Conservation (phyloP, 176 grass and related monocot species). For the Oryza rufipogon region DNA sequence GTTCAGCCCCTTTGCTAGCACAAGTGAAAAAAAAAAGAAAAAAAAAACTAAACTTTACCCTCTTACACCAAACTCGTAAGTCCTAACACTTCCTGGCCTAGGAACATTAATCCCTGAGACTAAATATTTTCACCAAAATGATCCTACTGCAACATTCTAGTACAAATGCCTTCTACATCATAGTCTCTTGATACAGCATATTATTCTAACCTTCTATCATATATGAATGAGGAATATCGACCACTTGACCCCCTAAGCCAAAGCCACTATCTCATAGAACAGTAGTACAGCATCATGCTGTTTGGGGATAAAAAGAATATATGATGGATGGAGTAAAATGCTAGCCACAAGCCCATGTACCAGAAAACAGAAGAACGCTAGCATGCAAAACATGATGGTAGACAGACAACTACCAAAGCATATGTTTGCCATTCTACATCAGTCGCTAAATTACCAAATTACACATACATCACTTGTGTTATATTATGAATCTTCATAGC, state of each 20-base stretch:
- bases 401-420: background rate
- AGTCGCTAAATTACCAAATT: conserved; percentile 12
- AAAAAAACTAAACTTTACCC: background rate
- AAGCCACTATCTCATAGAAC: conserved; percentile 11
- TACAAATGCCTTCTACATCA: conserved; percentile 4
- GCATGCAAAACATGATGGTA: conserved; percentile 23
- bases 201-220: too few relatives aligned
- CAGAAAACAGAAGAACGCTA: background rate
- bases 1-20: background rate
- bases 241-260: conserved; percentile 10
- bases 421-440: background rate
- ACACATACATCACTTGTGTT: background rate
- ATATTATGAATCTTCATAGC: conserved; percentile 19
- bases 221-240: conserved; percentile 3
- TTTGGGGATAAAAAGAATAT: background rate
- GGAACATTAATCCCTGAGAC: background rate
- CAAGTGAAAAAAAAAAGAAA: background rate
- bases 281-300: conserved; percentile 6
- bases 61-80: background rate
- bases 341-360: background rate
- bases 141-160: conserved; percentile 12
- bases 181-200: conserved; percentile 7
- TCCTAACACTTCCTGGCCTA: background rate
- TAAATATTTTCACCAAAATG: background rate
- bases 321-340: background rate